Percentiles rank a stretch among this genome's conserved stretches.
These are phyloP conservation scores for Metschnikowia borealis DNA, from an alignment of 805 yeast genomes.

Conservation along the genomic window DNA sequence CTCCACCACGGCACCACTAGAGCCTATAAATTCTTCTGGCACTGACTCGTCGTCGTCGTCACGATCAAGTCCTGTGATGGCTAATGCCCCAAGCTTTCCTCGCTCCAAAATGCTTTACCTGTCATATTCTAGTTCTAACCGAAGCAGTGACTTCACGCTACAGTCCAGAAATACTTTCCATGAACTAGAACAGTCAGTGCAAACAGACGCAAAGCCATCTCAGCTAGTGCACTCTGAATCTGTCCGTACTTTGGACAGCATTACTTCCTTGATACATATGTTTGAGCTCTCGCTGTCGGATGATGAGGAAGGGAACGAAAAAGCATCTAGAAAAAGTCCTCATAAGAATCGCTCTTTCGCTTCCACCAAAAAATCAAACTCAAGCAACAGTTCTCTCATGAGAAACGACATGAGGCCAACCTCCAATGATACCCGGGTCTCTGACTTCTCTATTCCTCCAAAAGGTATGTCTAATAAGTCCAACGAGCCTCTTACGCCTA, in stretches of 20 bases:
- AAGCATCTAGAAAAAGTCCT: background rate
- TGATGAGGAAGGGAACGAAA: slow-evolving; percentile 5
- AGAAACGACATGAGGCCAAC: background rate
- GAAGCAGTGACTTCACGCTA: background rate
- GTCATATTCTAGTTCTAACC: slow-evolving; percentile 14
- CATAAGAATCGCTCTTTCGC: background rate
- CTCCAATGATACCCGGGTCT: background rate
- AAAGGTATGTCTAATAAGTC: slow-evolving; percentile 2
- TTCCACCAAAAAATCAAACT: background rate
- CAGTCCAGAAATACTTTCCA: background rate
- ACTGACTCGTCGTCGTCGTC: background rate
- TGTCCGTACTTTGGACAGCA: slow-evolving; percentile 3
- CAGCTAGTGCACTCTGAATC: slow-evolving; percentile 4
- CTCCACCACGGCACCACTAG: slow-evolving; percentile 8
- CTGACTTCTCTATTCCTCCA: slow-evolving; percentile 2
- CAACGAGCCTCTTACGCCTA: slow-evolving; percentile 13
- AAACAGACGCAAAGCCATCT: background rate
- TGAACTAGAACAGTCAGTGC: background rate
- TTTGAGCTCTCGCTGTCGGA: slow-evolving; percentile 12
- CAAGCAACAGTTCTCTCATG: background rate
- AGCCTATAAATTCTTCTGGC: background rate
- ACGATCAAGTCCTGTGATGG: background rate
- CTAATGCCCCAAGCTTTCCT: background rate
- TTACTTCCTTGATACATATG: slow-evolving; percentile 11
- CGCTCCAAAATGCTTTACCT: slow-evolving; percentile 13